Percentiles rank a stretch among this genome's conserved stretches.
Evolutionary conservation across 257 asterid species (phyloP).

Genomic region (Solanum lycopersicoides): DNA sequence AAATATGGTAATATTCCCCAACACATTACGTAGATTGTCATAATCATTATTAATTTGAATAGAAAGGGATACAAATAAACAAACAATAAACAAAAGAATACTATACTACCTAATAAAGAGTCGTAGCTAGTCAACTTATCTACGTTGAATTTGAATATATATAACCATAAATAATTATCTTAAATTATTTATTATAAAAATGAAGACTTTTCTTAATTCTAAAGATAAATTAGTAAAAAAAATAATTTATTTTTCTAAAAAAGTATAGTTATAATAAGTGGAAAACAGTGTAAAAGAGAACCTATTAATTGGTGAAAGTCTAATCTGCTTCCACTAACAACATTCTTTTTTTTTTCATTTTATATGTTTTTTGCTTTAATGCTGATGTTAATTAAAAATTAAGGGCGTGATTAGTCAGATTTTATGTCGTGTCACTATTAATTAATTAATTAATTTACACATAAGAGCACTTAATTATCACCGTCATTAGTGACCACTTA

Average conservation of each 20-base stretch:
- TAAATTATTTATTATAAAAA: no score
- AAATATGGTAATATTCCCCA: no score
- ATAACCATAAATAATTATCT: no score
- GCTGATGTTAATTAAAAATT: not conserved
- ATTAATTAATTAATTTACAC: not conserved
- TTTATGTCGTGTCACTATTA: not conserved
- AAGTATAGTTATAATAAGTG: not conserved
- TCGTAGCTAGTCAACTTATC: not conserved
- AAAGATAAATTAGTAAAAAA: no score
- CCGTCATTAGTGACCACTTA: not conserved
- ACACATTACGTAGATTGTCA: no score
- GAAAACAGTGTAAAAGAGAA: not conserved
- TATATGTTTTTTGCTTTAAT: not conserved
- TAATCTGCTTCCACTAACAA: not conserved
- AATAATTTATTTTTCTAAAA: no score
- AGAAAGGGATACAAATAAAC: not conserved
- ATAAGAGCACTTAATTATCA: slow-evolving; percentile 1
- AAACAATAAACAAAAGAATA: not conserved
- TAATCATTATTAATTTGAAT: not conserved
- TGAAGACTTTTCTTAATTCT: no score
- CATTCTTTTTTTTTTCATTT: no score
- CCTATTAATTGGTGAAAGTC: not conserved
- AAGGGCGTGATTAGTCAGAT: not conserved
- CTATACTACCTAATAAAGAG: not conserved
- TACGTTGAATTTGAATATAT: no score